Evolutionary conservation across 345 rosid species (phyloP), one percentile per base, ranked within the genome.

Genomic region (Mercurialis annua): DNA sequence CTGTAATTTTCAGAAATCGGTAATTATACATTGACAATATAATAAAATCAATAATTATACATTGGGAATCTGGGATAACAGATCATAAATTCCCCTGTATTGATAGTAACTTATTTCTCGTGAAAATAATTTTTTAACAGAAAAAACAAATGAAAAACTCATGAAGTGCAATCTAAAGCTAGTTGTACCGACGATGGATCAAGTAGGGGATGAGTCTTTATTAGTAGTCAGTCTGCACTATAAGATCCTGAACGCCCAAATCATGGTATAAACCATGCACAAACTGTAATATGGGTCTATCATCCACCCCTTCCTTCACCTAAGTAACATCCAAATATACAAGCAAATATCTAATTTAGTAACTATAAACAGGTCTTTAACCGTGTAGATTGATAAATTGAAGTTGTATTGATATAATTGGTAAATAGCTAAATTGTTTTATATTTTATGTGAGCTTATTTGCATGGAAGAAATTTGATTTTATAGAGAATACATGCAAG

Each of bases 211-310:
- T 11, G 20, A 33, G 34, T 62, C 44, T 82, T 71, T 29, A 33
- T 10, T 53, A 78, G 48, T 70, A 71, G 58, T 85, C 88, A 15
- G 85, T 84, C 79, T 91, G 92, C 69, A 91, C 88, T 2, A 96
- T 85, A 73, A 94, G 84, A 79, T 91, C 93, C 75, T 82, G 92
- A 59, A 87, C 80, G 54, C 97, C 97, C 77, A 89, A 70, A 64
- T 91, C 98, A 72, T 89, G 90, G 84, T 81, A 90, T 66, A 90
- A 67, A 78, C 81, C 82, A 64, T 87, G 94, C 70, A 87, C 84
- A 67, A 69, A 78, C 48, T 84, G 83, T 44, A 87, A 82, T 44
- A 80, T 43, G 0, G 81, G 78, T 12, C 81, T 78, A 70, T 89
- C 92, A 59, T 86, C 96, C 55, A 70, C 70, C 60, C 86, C 93